A percentile compares a stretch with the other conserved stretches of the same genome.
phyloP scores from a whole-genome alignment of 1,139 yeast genomes.

The Blastobotrys persicus region DNA sequence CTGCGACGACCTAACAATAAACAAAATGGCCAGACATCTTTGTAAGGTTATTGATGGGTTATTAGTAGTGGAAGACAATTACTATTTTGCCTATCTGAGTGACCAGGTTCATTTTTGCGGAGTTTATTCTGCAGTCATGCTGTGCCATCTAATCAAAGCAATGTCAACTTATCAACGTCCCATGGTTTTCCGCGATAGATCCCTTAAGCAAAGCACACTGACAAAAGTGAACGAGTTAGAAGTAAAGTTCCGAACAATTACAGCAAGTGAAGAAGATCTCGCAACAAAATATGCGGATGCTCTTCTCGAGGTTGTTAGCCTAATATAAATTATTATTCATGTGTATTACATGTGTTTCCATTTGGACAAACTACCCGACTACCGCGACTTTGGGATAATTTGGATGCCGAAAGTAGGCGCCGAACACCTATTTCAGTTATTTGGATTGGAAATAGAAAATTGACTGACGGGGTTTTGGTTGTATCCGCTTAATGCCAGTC shows the following conservation, averaged over 20 bases:
- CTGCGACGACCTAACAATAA: conserved; percentile 23
- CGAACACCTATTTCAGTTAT: no score
- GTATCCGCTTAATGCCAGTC: background rate
- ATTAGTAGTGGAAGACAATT: conserved; percentile 50
- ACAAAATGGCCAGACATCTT: conserved; percentile 39
- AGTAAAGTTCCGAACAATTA: conserved; percentile 22
- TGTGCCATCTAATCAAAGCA: conserved; percentile 37
- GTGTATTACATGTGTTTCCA: no score
- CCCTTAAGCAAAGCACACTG: conserved; percentile 15
- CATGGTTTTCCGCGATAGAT: conserved; percentile 15
- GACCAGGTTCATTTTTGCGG: conserved; percentile 66
- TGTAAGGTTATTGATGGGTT: conserved; percentile 45
- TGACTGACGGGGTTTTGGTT: background rate
- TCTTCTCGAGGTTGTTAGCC: conserved; percentile 17
- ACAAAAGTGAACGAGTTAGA: conserved; percentile 17
- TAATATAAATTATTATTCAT: background rate
- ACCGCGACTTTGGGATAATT: no score
- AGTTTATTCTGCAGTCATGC: conserved; percentile 49
- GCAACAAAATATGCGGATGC: conserved; percentile 27
- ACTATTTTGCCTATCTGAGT: conserved; percentile 64
- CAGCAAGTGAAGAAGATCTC: conserved; percentile 26
- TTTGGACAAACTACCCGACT: no score
- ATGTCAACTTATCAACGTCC: conserved; percentile 17
- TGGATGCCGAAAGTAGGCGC: no score
- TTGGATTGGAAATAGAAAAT: background rate